Evolutionary conservation across 2,329 filamentous ascomycete species (phyloP), one percentile per base, ranked within the genome.

Genomic region (Chrysosporium queenslandicum): DNA sequence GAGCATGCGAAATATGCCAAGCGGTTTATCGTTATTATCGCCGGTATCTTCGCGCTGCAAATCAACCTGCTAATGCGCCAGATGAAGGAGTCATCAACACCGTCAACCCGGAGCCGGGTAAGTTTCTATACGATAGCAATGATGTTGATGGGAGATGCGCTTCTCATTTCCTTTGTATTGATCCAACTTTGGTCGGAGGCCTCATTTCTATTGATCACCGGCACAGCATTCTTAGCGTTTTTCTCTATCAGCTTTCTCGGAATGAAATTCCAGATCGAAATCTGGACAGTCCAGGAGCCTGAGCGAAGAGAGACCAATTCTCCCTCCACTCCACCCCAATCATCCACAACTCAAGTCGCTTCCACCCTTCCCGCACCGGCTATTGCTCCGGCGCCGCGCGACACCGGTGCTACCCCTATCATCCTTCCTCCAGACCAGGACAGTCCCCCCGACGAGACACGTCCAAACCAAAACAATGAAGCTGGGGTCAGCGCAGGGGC

Each of bases 191-290:
- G 80, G 55, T 68, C 77, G 1, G 72, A 75, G 12, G 72, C 75
- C 1, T 73, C 78, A 0, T 80, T 79, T 56, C 64, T 82, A 29
- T 69, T 77, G 14, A 64, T 82, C 50, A 73, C 79, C 14, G 73
- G 74, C 1, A 73, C 76, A 23, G 76, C 76, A 2, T 83, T 82
- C 60, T 63, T 83, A 16, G 74, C 78, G 0, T 77, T 82, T 56
- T 73, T 82, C 46, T 78, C 77, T 14, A 77, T 82, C 21, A 76
- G 77, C 53, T 79, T 79, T 61, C 78, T 82, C 52, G 79, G 80
- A 29, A 80, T 83, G 69, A 77, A 79, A 49, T 83, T 84, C 58
- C 69, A 83, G 60, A 78, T 82, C 70, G 80, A 83, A 50, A 80
- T 84, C n/a, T 83, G 80, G 80, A 74, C 75, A 18, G 77, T 82